These are phyloP conservation scores for Orbilia oligospora DNA, from an alignment of 2,329 filamentous ascomycete genomes.

Conservation along the genomic window DNA sequence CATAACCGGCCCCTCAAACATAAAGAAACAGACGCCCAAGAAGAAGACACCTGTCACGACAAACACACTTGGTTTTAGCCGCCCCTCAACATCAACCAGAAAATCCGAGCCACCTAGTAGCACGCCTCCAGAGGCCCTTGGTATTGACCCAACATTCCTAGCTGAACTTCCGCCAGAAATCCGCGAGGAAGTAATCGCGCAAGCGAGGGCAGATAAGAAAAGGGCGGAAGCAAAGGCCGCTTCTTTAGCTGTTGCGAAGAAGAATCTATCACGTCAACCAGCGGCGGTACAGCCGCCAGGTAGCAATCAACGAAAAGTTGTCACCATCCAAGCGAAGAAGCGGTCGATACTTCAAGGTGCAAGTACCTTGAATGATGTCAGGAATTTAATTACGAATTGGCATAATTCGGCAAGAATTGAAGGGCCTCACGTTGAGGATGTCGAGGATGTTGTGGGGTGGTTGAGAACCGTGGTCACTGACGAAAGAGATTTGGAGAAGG, in stretches of 20 bases:
- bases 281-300: constrained; percentile 1
- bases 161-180: constrained; percentile 86
- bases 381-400: constrained; percentile 83
- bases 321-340: constrained; percentile 62
- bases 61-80: constrained; percentile 73
- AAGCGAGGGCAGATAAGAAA: constrained; percentile 55
- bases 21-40: constrained; percentile 75
- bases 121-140: constrained; percentile 47
- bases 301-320: constrained; percentile 55
- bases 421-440: constrained; percentile 84
- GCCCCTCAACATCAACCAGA: constrained; percentile 77
- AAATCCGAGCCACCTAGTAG: constrained; percentile 8
- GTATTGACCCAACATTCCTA: constrained; percentile 73
- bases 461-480: constrained; percentile 79
- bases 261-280: constrained; percentile 48
- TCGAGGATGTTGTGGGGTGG: constrained; percentile 80
- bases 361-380: constrained; percentile 73
- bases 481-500: constrained; percentile 84
- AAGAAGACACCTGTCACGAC: constrained; percentile 74
- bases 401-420: constrained; percentile 78
- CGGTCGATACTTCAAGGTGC: constrained; percentile 64
- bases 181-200: constrained; percentile 79
- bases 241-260: constrained; percentile 73
- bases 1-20: constrained; percentile 69
- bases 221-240: constrained; percentile 70